phyloP scores from a whole-genome alignment of 371 early-diverging fungal species.

The Actinomucor elegans region DNA sequence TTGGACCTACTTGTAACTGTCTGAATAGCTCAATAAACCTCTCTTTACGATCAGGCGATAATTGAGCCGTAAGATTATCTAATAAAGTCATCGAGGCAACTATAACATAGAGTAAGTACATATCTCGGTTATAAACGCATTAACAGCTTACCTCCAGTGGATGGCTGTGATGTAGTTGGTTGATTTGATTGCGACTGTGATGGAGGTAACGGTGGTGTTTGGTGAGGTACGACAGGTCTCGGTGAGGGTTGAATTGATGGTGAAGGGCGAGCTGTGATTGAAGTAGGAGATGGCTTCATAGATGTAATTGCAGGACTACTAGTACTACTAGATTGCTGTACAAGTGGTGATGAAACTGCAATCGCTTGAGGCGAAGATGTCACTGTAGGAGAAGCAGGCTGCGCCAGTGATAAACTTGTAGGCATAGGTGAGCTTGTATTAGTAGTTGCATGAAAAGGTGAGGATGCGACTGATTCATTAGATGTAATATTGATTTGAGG shows the following conservation, averaged over 20 bases:
- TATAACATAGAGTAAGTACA: neutral
- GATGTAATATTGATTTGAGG: too few species aligned
- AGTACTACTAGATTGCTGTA: neutral
- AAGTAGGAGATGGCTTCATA: too few species aligned
- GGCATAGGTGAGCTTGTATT: neutral
- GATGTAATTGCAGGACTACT: neutral
- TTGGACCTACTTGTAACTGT: conserved; percentile 31
- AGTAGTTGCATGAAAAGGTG: neutral
- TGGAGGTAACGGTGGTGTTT: neutral
- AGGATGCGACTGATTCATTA: neutral
- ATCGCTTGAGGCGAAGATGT: neutral
- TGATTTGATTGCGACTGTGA: too few species aligned
- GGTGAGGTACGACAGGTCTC: conserved; percentile 2
- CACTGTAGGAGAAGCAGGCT: neutral
- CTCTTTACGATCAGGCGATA: conserved; percentile 39
- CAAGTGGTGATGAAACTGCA: neutral
- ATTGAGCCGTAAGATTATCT: conserved; percentile 37
- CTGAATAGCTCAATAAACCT: conserved; percentile 38
- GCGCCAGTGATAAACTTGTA: too few species aligned
- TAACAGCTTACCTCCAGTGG: conserved; percentile 1
- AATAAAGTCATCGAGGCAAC: conserved; percentile 29
- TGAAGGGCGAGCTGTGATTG: neutral
- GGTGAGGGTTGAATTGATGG: neutral
- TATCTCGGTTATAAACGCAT: too few species aligned
- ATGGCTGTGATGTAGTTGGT: neutral